Conservation (phyloP, 192 early-diverging fungal genomes). For the Paraglomus occultum region DNA sequence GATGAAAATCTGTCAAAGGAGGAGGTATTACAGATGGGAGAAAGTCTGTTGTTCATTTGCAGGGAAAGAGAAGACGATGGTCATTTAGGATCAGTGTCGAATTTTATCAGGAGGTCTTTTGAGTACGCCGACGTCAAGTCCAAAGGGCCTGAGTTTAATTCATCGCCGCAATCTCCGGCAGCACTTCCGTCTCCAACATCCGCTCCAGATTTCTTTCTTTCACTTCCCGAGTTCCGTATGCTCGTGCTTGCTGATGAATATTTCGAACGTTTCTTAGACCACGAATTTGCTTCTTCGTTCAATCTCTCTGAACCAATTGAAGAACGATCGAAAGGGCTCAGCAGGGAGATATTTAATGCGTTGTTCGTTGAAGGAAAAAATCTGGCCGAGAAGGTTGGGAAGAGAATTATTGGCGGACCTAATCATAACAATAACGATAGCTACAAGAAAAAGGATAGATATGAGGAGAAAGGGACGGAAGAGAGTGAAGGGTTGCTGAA, state of each 20-base stretch:
- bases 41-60: slow-evolving; percentile 81
- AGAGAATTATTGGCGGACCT: slow-evolving; percentile 11
- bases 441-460: not conserved
- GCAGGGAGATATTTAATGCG: slow-evolving; percentile 57
- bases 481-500: not conserved
- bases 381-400: slow-evolving; percentile 45
- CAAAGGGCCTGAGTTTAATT: not conserved
- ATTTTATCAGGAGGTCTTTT: slow-evolving; percentile 64
- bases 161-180: slow-evolving; percentile 24
- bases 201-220: slow-evolving; percentile 39
- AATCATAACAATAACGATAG: not conserved
- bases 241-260: slow-evolving; percentile 83
- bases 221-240: slow-evolving; percentile 57
- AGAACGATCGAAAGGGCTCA: slow-evolving; percentile 51
- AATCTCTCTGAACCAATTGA: slow-evolving; percentile 53
- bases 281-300: slow-evolving; percentile 60
- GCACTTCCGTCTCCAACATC: not conserved
- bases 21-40: slow-evolving; percentile 82
- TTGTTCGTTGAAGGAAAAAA: slow-evolving; percentile 51
- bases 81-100: slow-evolving; percentile 58
- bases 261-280: slow-evolving; percentile 82
- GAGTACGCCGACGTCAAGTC: slow-evolving; percentile 41
- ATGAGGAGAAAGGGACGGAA: not conserved
- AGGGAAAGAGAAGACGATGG: slow-evolving; percentile 52
- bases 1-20: slow-evolving; percentile 66